phyloP scores from a whole-genome alignment of 2,329 filamentous ascomycete species.

The Madurella mycetomatis region DNA sequence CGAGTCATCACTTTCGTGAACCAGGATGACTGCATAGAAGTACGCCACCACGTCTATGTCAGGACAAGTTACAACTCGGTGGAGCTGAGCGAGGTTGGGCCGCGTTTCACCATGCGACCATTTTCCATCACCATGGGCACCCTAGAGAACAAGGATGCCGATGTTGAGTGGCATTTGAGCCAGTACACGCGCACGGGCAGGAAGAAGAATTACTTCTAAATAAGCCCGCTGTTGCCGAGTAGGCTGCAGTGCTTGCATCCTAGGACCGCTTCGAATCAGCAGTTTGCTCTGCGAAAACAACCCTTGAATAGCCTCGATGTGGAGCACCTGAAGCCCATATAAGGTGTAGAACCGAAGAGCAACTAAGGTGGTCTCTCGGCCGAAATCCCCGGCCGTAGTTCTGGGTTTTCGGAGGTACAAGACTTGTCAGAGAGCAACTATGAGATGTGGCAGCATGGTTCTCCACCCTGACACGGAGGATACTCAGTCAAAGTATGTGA shows the following conservation, averaged over 20 bases:
- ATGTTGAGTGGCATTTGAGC: slow-evolving; percentile 93
- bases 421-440: too few species aligned
- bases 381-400: too few species aligned
- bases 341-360: not conserved
- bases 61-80: slow-evolving; percentile 86
- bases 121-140: slow-evolving; percentile 93
- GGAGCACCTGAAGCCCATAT: not conserved
- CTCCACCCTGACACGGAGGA: not conserved
- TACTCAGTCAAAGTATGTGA: too few species aligned
- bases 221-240: not conserved
- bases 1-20: slow-evolving; percentile 93
- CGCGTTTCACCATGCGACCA: slow-evolving; percentile 92
- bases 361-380: not conserved
- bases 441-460: not conserved
- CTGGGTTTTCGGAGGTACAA: too few species aligned
- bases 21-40: slow-evolving; percentile 88
- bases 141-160: slow-evolving; percentile 88
- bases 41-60: slow-evolving; percentile 86
- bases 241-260: not conserved
- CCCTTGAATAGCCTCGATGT: too few species aligned
- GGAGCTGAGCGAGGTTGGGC: slow-evolving; percentile 83
- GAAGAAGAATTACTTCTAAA: slow-evolving; percentile 92
- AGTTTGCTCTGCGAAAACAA: not conserved
- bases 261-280: not conserved
- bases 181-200: slow-evolving; percentile 90